Evolutionary conservation across 2,329 filamentous ascomycete species (phyloP).

Genomic region (Mycosphaerella arachidis): DNA sequence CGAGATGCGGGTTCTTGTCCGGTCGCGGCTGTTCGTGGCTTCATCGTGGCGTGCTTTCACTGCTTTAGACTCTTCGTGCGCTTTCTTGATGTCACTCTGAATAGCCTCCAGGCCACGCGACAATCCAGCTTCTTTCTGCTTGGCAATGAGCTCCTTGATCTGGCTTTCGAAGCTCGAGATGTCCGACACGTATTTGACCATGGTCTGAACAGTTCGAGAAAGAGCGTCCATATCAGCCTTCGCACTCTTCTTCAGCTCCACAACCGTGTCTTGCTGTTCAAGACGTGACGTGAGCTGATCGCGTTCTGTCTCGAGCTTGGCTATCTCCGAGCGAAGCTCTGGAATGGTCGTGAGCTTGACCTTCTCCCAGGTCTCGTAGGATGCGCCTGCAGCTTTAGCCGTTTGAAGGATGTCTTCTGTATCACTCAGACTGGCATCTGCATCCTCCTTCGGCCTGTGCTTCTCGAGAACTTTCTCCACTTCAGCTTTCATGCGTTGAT

Average conservation of each 20-base stretch:
- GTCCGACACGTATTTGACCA: conserved; percentile 67
- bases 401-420: conserved; percentile 46
- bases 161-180: conserved; percentile 67
- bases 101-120: conserved; percentile 77
- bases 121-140: conserved; percentile 64
- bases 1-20: conserved; percentile 62
- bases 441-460: conserved; percentile 11
- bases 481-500: conserved; percentile 61
- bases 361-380: conserved; percentile 70
- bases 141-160: conserved; percentile 68
- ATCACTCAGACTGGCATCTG: conserved; percentile 52
- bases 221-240: conserved; percentile 72
- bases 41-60: conserved; percentile 62
- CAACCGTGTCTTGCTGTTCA: conserved; percentile 62
- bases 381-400: conserved; percentile 58
- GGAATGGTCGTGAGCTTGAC: conserved; percentile 67
- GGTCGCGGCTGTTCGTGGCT: conserved; percentile 66
- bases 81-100: conserved; percentile 65
- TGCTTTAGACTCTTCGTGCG: conserved; percentile 62
- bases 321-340: conserved; percentile 59
- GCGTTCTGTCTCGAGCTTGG: conserved; percentile 43
- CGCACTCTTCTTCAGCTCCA: conserved; percentile 59
- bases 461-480: conserved; percentile 47
- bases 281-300: conserved; percentile 38
- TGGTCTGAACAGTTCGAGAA: conserved; percentile 69